These are phyloP conservation scores for Angophora floribunda DNA, from an alignment of 345 rosid genomes.

Conservation along the genomic window DNA sequence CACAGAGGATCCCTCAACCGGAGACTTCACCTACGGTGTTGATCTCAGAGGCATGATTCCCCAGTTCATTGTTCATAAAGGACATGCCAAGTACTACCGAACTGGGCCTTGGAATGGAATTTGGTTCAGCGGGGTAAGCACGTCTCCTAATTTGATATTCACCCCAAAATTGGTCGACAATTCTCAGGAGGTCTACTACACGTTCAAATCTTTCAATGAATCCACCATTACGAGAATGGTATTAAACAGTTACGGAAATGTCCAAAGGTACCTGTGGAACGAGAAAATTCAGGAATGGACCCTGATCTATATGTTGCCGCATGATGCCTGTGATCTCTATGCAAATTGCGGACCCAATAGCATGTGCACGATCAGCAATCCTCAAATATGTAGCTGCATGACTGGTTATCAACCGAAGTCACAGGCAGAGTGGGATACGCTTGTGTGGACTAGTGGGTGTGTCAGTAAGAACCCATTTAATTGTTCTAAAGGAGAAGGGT, in stretches of 20 bases:
- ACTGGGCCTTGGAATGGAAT: neutral
- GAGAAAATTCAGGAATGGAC: neutral
- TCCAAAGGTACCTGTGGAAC: neutral
- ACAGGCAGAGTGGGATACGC: neutral
- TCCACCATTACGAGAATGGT: neutral
- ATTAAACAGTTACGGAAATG: neutral
- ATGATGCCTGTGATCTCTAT: neutral
- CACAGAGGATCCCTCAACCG: neutral
- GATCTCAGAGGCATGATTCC: neutral
- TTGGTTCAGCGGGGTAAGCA: neutral
- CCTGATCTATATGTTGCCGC: neutral
- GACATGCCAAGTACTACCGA: neutral
- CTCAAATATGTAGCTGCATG: slow-evolving; percentile 2
- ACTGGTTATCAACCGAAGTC: slow-evolving; percentile 16
- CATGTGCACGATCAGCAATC: neutral
- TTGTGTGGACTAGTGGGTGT: slow-evolving; percentile 13
- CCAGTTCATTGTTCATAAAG: neutral
- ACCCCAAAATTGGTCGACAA: neutral
- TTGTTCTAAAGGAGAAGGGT: slow-evolving; percentile 1
- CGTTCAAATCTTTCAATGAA: neutral
- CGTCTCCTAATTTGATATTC: neutral
- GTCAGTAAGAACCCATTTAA: slow-evolving; percentile 1
- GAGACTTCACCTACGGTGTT: neutral
- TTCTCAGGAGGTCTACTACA: neutral
- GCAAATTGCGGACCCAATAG: neutral